phyloP scores from a whole-genome alignment of 2,329 filamentous ascomycete genomes.

The Cadophora gregata region DNA sequence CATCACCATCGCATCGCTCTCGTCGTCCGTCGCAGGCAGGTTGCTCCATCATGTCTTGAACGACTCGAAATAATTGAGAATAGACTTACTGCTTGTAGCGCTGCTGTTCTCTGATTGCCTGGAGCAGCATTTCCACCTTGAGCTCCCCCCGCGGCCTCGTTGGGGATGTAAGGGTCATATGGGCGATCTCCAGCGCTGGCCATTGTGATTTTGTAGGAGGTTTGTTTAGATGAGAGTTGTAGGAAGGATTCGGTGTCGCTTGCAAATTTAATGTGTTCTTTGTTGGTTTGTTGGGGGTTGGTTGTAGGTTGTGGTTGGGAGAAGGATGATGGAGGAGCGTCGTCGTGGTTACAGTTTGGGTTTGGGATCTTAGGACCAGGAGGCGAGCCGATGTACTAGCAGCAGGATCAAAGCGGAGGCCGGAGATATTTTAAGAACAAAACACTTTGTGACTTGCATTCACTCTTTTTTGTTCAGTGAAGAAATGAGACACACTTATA shows the following conservation, averaged over 20 bases:
- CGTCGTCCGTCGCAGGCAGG: constrained; percentile 30
- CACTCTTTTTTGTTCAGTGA: not conserved
- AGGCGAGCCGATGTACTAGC: not conserved
- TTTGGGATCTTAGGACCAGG: constrained; percentile 5
- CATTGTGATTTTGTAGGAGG: constrained; percentile 37
- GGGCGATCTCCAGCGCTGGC: constrained; percentile 38
- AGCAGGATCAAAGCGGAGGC: constrained; percentile 11
- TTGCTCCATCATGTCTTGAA: constrained; percentile 12
- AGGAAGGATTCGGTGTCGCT: constrained; percentile 21
- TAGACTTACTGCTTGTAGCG: constrained; percentile 82
- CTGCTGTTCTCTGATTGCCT: constrained; percentile 68
- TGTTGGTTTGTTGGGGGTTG: constrained; percentile 18
- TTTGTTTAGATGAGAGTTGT: constrained; percentile 16
- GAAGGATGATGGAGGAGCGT: constrained; percentile 15
- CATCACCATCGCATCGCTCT: constrained; percentile 17
- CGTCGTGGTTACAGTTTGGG: constrained; percentile 12
- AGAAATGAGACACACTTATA: not conserved
- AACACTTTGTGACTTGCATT: constrained; percentile 6
- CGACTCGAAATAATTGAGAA: constrained; percentile 30
- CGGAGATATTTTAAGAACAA: constrained; percentile 18
- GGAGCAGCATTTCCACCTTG: constrained; percentile 46
- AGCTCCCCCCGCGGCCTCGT: constrained; percentile 35
- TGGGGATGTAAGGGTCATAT: constrained; percentile 46
- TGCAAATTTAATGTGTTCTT: constrained; percentile 14
- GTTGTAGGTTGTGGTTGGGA: constrained; percentile 22